Evolutionary conservation across 2,329 filamentous ascomycete genomes (phyloP).

Genomic region (Plectosphaerella plurivora): DNA sequence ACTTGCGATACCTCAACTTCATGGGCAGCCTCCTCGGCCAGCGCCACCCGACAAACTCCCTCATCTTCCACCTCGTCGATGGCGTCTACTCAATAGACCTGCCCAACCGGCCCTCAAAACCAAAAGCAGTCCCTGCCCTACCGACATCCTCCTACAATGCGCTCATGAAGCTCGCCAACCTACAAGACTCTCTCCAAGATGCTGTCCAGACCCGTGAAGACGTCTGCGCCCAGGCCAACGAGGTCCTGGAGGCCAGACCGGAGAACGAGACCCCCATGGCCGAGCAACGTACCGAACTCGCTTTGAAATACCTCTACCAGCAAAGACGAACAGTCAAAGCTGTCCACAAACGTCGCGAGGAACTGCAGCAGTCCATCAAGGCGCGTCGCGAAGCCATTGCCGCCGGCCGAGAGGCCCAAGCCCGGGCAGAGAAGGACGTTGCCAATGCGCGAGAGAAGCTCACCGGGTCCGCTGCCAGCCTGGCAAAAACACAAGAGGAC

Average conservation of each 20-base stretch:
- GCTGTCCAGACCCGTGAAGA: conserved; percentile 71
- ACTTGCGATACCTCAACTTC: conserved; percentile 71
- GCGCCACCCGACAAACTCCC: conserved; percentile 73
- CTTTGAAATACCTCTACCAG: conserved; percentile 50
- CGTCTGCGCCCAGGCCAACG: conserved; percentile 74
- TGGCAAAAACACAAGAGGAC: conserved; percentile 55
- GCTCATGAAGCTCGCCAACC: conserved; percentile 80
- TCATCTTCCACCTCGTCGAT: conserved; percentile 81
- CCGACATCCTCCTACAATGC: conserved; percentile 80
- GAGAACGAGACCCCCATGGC: conserved; percentile 41
- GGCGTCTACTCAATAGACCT: conserved; percentile 81
- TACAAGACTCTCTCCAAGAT: conserved; percentile 89
- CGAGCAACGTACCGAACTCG: conserved; percentile 42
- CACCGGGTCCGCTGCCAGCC: conserved; percentile 46
- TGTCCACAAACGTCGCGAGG: conserved; percentile 58
- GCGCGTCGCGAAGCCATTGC: conserved; percentile 64
- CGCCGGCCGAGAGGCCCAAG: conserved; percentile 56
- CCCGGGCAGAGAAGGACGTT: conserved; percentile 56
- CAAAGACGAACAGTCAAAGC: conserved; percentile 64
- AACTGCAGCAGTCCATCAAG: conserved; percentile 62
- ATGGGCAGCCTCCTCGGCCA: conserved; percentile 68
- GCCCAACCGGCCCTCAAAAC: conserved; percentile 42
- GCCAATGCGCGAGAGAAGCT: conserved; percentile 57
- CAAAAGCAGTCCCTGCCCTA: conserved; percentile 46
- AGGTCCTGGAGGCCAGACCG: conserved; percentile 39